Conservation (phyloP, 768 basidiomycete species). For the Neoboletus subvelutipes region DNA sequence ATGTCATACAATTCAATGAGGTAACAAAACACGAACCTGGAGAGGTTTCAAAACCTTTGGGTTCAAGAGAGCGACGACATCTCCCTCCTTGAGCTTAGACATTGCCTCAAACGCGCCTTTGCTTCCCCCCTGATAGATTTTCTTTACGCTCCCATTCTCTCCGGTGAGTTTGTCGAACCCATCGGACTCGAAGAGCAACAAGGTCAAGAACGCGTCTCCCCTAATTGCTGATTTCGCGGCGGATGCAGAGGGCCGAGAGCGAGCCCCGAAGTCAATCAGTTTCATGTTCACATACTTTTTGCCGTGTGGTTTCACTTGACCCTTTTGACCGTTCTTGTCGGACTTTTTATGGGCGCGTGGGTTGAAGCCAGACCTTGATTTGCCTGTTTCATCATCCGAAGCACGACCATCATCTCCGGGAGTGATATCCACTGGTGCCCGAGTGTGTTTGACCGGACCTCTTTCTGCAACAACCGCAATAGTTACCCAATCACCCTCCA, state of each 20-base stretch:
- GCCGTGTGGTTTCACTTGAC: conserved; percentile 46
- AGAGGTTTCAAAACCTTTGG: conserved; percentile 85
- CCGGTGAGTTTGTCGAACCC: conserved; percentile 53
- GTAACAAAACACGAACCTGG: conserved; percentile 46
- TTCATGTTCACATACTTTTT: conserved; percentile 88
- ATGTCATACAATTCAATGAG: not conserved
- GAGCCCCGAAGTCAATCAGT: conserved; percentile 76
- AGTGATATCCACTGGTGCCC: conserved; percentile 56
- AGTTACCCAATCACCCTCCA: conserved; percentile 92
- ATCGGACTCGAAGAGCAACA: conserved; percentile 90
- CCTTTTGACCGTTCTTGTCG: conserved; percentile 10
- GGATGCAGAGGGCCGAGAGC: conserved; percentile 52
- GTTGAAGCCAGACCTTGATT: conserved; percentile 5
- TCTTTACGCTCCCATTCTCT: conserved; percentile 53
- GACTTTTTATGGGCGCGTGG: conserved; percentile 11
- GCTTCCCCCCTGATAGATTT: conserved; percentile 84
- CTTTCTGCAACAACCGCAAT: conserved; percentile 95
- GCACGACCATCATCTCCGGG: conserved; percentile 45
- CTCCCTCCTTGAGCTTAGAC: conserved; percentile 83
- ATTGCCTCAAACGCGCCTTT: conserved; percentile 89
- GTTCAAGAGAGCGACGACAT: conserved; percentile 88
- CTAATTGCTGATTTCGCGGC: conserved; percentile 58
- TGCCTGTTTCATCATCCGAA: conserved; percentile 29
- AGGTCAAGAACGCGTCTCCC: conserved; percentile 80
- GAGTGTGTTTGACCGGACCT: conserved; percentile 71